Evolutionary conservation across 495 filamentous ascomycete species (phyloP).

Genomic region (Neurospora sp.): DNA sequence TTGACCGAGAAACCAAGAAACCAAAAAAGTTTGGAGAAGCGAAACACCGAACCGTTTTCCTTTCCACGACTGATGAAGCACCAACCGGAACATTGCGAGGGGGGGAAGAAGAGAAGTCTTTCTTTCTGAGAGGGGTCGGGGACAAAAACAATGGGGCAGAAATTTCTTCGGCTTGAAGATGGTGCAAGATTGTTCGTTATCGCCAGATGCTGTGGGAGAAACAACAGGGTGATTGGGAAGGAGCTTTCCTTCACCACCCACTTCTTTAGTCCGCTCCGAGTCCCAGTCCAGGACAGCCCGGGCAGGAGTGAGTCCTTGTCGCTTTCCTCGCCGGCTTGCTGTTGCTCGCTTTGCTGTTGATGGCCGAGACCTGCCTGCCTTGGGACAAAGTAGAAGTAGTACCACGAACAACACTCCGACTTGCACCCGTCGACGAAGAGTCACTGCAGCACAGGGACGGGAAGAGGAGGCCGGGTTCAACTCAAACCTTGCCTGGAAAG

Average conservation of each 20-base stretch:
- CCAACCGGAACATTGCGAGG: background rate
- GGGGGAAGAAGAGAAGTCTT: background rate
- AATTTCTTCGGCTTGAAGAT: conserved; percentile 1
- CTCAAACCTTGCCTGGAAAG: background rate
- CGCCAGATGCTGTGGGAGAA: background rate
- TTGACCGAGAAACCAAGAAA: conserved; percentile 8
- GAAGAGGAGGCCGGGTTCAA: background rate
- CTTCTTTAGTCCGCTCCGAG: background rate
- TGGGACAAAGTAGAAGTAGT: background rate
- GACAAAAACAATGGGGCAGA: conserved; percentile 3
- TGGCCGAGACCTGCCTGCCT: background rate
- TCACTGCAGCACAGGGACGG: background rate
- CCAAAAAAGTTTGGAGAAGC: background rate
- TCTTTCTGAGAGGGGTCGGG: background rate
- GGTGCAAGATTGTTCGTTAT: background rate
- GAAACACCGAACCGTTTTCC: background rate
- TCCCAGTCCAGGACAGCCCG: background rate
- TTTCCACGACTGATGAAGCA: background rate
- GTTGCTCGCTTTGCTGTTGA: background rate
- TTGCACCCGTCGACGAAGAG: background rate
- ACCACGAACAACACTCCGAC: background rate
- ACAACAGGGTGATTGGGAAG: conserved; percentile 1
- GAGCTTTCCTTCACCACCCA: background rate
- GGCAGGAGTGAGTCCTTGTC: background rate
- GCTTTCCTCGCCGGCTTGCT: background rate